Conservation (phyloP, 768 basidiomycete species). For the Termitomyces sp. region DNA sequence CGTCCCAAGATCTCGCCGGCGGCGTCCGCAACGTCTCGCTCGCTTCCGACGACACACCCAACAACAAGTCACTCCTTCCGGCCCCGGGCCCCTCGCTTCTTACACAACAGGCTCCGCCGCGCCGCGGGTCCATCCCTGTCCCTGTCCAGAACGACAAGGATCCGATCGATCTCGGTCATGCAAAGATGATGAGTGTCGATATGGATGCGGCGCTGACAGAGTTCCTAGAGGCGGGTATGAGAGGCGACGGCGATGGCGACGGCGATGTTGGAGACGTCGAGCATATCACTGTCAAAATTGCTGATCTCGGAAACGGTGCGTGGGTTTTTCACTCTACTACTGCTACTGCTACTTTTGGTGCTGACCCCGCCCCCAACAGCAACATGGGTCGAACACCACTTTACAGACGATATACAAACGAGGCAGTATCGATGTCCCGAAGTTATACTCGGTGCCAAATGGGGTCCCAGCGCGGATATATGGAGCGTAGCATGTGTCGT, state of each 20-base stretch:
- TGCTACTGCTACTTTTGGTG: too few species aligned
- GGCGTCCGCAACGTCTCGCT: constrained; percentile 38
- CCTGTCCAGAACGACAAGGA: too few species aligned
- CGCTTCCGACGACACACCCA: background rate
- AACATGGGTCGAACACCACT: constrained; percentile 92
- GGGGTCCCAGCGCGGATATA: constrained; percentile 93
- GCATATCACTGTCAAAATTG: constrained; percentile 97
- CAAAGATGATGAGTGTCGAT: constrained; percentile 10
- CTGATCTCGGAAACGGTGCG: constrained; percentile 93
- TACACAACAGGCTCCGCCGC: constrained; percentile 37
- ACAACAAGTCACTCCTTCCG: too few species aligned
- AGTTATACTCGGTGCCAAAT: constrained; percentile 93
- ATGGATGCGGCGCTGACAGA: constrained; percentile 14
- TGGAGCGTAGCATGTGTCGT: constrained; percentile 97
- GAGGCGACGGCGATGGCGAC: constrained; percentile 14
- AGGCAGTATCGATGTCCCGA: constrained; percentile 97
- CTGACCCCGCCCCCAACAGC: constrained; percentile 34
- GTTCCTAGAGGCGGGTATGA: constrained; percentile 11
- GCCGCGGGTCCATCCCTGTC: background rate
- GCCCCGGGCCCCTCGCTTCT: constrained; percentile 64
- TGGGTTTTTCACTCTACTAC: constrained; percentile 3
- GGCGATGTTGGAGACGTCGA: constrained; percentile 32
- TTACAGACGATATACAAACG: constrained; percentile 98
- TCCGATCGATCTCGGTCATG: too few species aligned
- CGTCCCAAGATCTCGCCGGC: constrained; percentile 20